Evolutionary conservation across 2,329 filamentous ascomycete species (phyloP).

Genomic region (Stagonosporopsis cucurbitacearum): DNA sequence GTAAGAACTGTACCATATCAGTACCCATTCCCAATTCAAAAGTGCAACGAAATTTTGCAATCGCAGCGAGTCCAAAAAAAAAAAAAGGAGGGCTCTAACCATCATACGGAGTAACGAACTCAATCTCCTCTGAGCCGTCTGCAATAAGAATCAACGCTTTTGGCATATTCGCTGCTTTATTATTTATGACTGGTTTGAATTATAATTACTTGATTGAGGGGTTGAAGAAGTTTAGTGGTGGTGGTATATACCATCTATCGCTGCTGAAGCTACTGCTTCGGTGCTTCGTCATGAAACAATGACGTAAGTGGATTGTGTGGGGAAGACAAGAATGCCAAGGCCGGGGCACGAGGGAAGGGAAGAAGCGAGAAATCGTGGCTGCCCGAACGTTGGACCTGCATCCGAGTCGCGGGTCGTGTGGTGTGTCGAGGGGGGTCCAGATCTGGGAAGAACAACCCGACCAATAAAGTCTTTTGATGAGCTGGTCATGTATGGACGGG

Average conservation of each 20-base stretch:
- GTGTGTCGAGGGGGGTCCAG: too few species aligned
- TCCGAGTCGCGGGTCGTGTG: background rate
- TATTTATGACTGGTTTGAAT: background rate
- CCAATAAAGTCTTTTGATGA: background rate
- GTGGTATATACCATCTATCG: too few species aligned
- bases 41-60: too few species aligned
- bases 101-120: constrained; percentile 51
- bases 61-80: too few species aligned
- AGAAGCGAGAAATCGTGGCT: constrained; percentile 7
- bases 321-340: constrained; percentile 1
- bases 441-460: background rate
- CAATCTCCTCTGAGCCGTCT: constrained; percentile 51
- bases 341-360: background rate
- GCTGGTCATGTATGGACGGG: background rate
- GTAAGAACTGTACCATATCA: constrained; percentile 40
- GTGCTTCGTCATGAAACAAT: background rate
- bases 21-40: too few species aligned
- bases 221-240: background rate
- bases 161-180: constrained; percentile 36
- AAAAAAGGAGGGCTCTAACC: constrained; percentile 35
- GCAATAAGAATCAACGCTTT: constrained; percentile 49
- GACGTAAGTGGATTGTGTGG: constrained; percentile 8
- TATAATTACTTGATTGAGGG: background rate
- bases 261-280: background rate
- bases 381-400: background rate